Evolutionary conservation across 352 stramenopile genomes (phyloP), one percentile per base, ranked within the genome.

Genomic region (Stephanocyclus meneghinianus): DNA sequence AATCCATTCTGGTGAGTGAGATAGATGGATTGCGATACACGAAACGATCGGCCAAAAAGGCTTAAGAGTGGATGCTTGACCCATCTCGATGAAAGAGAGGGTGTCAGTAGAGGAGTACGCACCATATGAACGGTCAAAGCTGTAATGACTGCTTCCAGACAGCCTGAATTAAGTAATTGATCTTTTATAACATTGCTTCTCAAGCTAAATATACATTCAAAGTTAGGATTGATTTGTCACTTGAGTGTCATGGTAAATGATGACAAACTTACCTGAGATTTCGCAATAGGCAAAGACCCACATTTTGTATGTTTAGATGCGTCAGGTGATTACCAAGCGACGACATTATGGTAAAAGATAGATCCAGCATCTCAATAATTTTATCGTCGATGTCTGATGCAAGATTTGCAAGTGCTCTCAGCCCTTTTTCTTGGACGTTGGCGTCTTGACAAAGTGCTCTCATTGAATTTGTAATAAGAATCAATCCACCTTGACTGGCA

Each of bases 261-360:
- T 21, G n/a, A 53, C 11, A 9, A 15, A 10, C 45, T 53, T 10
- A 53, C 45, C 45, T 53, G 13, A 89, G 35, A 48, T 85, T 89
- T 74, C 84, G 65, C 10, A 89, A 69, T 30, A 89, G 44, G 11
- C 72, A 64, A 26, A 89, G 55, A 65, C 71, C 73, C n/a, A 78
- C 77, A 67, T 81, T 70, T 69, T 86, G 67, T 6, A 89, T 42
- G 21, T 13, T 61, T 5, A 55, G 3, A 11, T 68, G 26, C 11
- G 55, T 26, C 11, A 62, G 10, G 47, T 89, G 71, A 42, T 65
- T 30, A 26, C 45, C 50, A 63, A 89, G 71, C 5, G 66, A 65
- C 6, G 57, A 21, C 15, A 69, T 74, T 42, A 89, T 55, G 16
- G 67, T 59, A 57, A 63, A 37, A 5, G 85, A 71, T 40, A 89